phyloP scores from a whole-genome alignment of 2,329 filamentous ascomycete species.

The Hymenoscyphus salicellus region DNA sequence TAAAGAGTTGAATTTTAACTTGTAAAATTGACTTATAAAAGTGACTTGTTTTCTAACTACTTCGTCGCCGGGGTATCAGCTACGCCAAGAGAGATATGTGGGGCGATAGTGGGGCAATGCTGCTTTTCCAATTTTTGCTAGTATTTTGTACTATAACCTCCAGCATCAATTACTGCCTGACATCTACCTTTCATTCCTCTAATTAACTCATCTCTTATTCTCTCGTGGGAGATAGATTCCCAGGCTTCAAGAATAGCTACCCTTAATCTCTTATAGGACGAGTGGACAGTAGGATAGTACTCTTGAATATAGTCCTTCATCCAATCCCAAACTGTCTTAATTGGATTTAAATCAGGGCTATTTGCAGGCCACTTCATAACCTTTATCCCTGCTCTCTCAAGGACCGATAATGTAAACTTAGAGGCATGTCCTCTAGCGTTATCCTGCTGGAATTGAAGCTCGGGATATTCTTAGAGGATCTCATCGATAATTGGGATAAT shows the following conservation, averaged over 20 bases:
- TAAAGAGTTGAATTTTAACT: too few species aligned
- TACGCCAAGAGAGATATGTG: neutral
- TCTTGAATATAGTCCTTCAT: constrained; percentile 26
- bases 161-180: neutral
- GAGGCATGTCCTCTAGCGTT: constrained; percentile 16
- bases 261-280: constrained; percentile 17
- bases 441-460: constrained; percentile 18
- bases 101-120: neutral
- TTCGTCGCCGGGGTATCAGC: neutral
- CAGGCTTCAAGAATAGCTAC: constrained; percentile 15
- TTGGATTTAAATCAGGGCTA: constrained; percentile 15
- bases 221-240: neutral
- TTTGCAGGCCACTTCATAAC: constrained; percentile 19
- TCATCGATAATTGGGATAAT: constrained; percentile 13
- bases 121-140: neutral
- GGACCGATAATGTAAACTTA: constrained; percentile 14
- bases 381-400: constrained; percentile 10
- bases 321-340: constrained; percentile 17
- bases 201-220: constrained; percentile 9
- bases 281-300: constrained; percentile 16
- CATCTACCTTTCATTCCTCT: neutral
- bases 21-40: too few species aligned
- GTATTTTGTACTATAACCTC: too few species aligned
- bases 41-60: too few species aligned
- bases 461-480: constrained; percentile 15